A percentile compares a stretch with the other conserved stretches of the same genome.
Evolutionary conservation across 306 rosid genomes (phyloP).

Genomic region (Sophora flavescens): DNA sequence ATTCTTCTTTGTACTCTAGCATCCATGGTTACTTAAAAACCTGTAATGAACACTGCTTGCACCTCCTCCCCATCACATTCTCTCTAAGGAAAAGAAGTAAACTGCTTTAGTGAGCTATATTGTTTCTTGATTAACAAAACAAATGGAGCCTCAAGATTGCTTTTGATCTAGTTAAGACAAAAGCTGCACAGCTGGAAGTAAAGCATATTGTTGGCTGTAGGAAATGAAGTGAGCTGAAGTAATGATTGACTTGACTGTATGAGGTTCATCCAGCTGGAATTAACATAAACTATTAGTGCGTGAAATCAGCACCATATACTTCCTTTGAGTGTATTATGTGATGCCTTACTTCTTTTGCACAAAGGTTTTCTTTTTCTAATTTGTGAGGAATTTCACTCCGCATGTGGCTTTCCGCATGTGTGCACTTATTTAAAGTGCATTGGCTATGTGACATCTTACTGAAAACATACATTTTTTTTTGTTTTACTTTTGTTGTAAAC

Average conservation of each 20-base stretch:
- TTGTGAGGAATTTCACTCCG: conserved; percentile 23
- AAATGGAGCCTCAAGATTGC: conserved; percentile 20
- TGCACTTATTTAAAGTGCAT: conserved; percentile 26
- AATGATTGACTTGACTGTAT: conserved; percentile 7
- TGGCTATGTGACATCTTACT: neutral
- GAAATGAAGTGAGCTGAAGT: conserved; percentile 28
- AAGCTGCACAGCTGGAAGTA: conserved; percentile 37
- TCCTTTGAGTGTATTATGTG: conserved; percentile 9
- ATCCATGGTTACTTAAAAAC: conserved; percentile 20
- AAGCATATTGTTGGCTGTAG: neutral
- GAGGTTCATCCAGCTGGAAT: conserved; percentile 28
- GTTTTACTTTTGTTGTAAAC: neutral
- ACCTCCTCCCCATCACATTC: neutral
- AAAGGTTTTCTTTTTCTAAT: neutral
- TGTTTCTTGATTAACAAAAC: conserved; percentile 22
- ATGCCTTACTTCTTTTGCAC: conserved; percentile 16
- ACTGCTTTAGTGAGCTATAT: neutral
- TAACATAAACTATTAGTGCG: neutral
- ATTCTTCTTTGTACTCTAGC: conserved; percentile 26
- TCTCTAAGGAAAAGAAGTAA: neutral
- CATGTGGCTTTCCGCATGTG: neutral
- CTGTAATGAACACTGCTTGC: neutral
- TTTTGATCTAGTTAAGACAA: conserved; percentile 9
- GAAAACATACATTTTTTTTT: neutral
- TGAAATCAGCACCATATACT: conserved; percentile 25